Percentiles rank a stretch among this genome's conserved stretches.
Evolutionary conservation across 257 asterid genomes (phyloP).

Genomic region (Coffea canephora): DNA sequence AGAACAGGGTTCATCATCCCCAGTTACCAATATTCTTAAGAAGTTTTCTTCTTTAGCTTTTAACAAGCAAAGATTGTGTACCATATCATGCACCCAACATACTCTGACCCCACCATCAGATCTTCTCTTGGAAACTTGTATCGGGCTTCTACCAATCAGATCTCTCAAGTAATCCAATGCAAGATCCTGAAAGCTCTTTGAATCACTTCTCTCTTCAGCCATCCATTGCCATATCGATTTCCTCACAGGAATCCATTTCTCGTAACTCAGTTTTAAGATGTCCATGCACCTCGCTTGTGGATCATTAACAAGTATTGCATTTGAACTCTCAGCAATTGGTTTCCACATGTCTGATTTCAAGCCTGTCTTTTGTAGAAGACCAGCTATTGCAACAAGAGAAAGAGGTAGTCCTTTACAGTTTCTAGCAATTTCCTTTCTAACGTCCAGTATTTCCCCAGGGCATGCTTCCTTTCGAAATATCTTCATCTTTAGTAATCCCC

Average conservation of each 20-base stretch:
- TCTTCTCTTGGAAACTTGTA: neutral
- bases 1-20: neutral
- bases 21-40: neutral
- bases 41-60: conserved; percentile 8
- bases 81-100: neutral
- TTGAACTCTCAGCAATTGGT: neutral
- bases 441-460: too few relatives aligned
- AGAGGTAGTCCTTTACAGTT: too few relatives aligned
- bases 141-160: neutral
- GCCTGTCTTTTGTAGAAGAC: neutral
- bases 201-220: neutral
- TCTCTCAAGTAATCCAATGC: neutral
- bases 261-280: neutral
- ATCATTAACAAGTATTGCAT: neutral
- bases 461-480: too few relatives aligned
- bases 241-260: neutral
- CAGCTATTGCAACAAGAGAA: too few relatives aligned
- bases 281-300: neutral
- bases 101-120: conserved; percentile 6
- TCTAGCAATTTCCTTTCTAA: too few relatives aligned
- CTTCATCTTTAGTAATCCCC: conserved; percentile 5
- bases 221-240: conserved; percentile 5
- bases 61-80: neutral
- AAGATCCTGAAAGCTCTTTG: neutral
- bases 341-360: neutral